These are phyloP conservation scores for Eucalyptus melliodora DNA, from an alignment of 345 rosid genomes.

Conservation along the genomic window DNA sequence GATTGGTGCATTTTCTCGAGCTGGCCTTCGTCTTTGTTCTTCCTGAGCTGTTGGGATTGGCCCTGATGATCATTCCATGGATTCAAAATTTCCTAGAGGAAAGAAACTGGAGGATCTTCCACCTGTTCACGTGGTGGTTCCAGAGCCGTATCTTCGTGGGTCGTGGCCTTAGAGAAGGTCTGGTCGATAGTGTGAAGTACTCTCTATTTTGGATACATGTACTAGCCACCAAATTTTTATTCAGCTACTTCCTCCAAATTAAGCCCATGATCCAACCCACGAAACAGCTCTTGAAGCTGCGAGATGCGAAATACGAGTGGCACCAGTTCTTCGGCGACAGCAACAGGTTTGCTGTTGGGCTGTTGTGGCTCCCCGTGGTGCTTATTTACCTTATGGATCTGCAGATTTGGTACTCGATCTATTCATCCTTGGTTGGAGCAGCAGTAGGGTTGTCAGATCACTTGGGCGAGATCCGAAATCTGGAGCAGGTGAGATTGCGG, in stretches of 20 bases:
- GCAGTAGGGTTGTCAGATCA: slow-evolving; percentile 70
- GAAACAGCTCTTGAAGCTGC: slow-evolving; percentile 24
- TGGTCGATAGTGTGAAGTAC: slow-evolving; percentile 61
- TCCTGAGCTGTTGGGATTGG: slow-evolving; percentile 63
- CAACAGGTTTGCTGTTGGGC: slow-evolving; percentile 52
- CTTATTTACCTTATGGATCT: slow-evolving; percentile 81
- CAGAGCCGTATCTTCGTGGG: slow-evolving; percentile 65
- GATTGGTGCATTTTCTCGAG: slow-evolving; percentile 51
- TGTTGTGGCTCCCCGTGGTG: slow-evolving; percentile 77
- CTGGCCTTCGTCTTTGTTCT: slow-evolving; percentile 43
- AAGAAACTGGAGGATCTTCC: slow-evolving; percentile 44
- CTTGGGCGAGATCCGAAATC: slow-evolving; percentile 86
- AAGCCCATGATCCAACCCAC: slow-evolving; percentile 71
- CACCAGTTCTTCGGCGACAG: slow-evolving; percentile 28
- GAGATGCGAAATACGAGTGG: slow-evolving; percentile 42
- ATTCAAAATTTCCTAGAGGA: slow-evolving; percentile 64
- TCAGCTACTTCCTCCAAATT: slow-evolving; percentile 77
- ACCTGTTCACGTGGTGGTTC: slow-evolving; percentile 84
- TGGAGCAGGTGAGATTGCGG: slow-evolving; percentile 70
- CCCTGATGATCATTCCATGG: slow-evolving; percentile 69
- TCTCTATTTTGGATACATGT: slow-evolving; percentile 61
- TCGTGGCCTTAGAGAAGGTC: slow-evolving; percentile 88
- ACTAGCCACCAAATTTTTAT: slow-evolving; percentile 62
- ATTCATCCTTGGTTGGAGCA: slow-evolving; percentile 79
- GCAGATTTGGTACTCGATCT: slow-evolving; percentile 73